Conservation (phyloP, 2,329 filamentous ascomycete genomes). For the Teratosphaeria epicoccoides region DNA sequence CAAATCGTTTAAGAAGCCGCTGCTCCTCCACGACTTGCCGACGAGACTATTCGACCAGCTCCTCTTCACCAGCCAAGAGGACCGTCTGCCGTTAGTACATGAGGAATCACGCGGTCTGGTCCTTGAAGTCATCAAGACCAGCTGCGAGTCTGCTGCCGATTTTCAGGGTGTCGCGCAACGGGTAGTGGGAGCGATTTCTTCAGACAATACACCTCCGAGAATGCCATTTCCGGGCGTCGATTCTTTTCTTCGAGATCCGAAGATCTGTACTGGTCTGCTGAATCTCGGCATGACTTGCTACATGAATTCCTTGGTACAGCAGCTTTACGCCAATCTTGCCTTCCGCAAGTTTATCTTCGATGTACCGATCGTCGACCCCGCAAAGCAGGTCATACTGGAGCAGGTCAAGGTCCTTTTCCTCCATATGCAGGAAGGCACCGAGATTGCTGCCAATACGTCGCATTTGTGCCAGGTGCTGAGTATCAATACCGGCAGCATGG, state of each 20-base stretch:
- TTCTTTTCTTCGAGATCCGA: slow-evolving; percentile 35
- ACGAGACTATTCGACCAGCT: slow-evolving; percentile 14
- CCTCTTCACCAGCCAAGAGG: slow-evolving; percentile 16
- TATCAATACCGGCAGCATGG: slow-evolving; percentile 82
- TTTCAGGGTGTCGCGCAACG: slow-evolving; percentile 8
- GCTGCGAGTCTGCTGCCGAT: slow-evolving; percentile 11
- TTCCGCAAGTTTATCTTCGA: slow-evolving; percentile 76
- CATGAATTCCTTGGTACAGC: slow-evolving; percentile 85
- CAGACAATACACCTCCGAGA: slow-evolving; percentile 1
- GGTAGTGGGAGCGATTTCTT: slow-evolving; percentile 7
- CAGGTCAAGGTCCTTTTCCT: slow-evolving; percentile 76
- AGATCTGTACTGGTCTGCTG: slow-evolving; percentile 48
- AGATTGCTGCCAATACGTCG: slow-evolving; percentile 61
- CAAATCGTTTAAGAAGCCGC: slow-evolving; percentile 22
- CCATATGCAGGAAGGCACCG: slow-evolving; percentile 72
- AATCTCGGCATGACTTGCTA: slow-evolving; percentile 97
- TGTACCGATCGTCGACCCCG: slow-evolving; percentile 39
- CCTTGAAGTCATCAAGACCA: slow-evolving; percentile 15
- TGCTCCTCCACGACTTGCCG: slow-evolving; percentile 16
- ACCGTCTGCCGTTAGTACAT: slow-evolving; percentile 10
- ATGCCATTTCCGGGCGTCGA: slow-evolving; percentile 12
- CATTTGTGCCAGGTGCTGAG: slow-evolving; percentile 63
- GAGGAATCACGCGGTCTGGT: slow-evolving; percentile 11
- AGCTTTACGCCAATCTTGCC: slow-evolving; percentile 87
- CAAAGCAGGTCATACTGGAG: slow-evolving; percentile 56